A percentile compares a stretch with the other conserved stretches of the same genome.
Evolutionary conservation across 495 filamentous ascomycete species (phyloP).

Genomic region (Daldinia grandis): DNA sequence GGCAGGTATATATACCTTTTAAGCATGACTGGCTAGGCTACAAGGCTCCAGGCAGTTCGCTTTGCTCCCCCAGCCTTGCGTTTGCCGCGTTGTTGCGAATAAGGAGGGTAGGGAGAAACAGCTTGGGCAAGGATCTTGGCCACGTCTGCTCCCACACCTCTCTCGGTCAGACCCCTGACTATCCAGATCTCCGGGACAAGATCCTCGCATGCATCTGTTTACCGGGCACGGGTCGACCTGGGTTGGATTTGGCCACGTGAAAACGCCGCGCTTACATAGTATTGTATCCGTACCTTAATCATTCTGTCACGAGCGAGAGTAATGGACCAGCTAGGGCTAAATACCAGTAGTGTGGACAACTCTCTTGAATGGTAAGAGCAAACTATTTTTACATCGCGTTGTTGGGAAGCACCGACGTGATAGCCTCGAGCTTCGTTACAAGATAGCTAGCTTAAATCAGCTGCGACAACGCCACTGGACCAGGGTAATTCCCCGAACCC

Average conservation of each 20-base stretch:
- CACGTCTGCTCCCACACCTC: slow-evolving; percentile 30
- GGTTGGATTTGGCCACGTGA: slow-evolving; percentile 30
- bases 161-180: slow-evolving; percentile 31
- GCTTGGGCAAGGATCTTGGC: slow-evolving; percentile 20
- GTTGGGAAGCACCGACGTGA: slow-evolving; percentile 30
- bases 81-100: slow-evolving; percentile 12
- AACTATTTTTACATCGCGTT: slow-evolving; percentile 46
- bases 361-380: slow-evolving; percentile 32
- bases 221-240: slow-evolving; percentile 19
- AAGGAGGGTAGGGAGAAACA: slow-evolving; percentile 2
- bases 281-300: slow-evolving; percentile 11
- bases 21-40: not conserved
- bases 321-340: not conserved
- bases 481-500: slow-evolving; percentile 30
- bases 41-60: not conserved
- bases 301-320: not conserved
- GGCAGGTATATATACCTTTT: not conserved
- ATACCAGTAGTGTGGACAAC: slow-evolving; percentile 5
- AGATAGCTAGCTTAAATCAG: slow-evolving; percentile 24
- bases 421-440: slow-evolving; percentile 24
- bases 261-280: not conserved
- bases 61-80: slow-evolving; percentile 22
- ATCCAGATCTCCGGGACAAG: slow-evolving; percentile 33
- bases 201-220: slow-evolving; percentile 37
- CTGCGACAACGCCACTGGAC: slow-evolving; percentile 37